Evolutionary conservation across 345 rosid genomes (phyloP).

Genomic region (Murraya paniculata): DNA sequence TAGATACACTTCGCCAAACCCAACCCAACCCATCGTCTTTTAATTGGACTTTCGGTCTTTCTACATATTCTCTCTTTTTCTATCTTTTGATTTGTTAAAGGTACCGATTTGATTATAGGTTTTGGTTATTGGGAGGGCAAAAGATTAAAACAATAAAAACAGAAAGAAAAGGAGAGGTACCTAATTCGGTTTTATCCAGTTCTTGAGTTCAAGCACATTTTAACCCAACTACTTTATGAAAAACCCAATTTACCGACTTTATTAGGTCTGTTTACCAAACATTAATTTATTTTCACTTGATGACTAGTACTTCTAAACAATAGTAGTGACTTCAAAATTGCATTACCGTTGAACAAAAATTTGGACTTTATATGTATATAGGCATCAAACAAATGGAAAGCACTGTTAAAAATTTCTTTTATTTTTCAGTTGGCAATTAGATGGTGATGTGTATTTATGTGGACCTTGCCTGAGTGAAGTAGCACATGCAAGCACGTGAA

Average conservation of each 20-base stretch:
- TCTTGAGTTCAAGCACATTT: too few species aligned
- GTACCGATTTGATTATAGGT: neutral
- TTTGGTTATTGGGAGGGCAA: neutral
- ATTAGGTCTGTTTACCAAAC: neutral
- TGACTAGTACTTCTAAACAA: neutral
- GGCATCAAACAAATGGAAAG: neutral
- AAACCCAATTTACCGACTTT: neutral
- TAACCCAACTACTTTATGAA: neutral
- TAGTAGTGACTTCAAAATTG: neutral
- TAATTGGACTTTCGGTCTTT: neutral
- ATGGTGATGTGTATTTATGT: neutral
- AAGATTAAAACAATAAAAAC: neutral
- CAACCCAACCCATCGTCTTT: neutral
- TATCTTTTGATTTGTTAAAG: neutral
- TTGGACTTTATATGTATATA: too few species aligned
- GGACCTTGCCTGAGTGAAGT: neutral
- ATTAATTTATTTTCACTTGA: neutral
- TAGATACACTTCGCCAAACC: constrained; percentile 13
- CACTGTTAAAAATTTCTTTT: neutral
- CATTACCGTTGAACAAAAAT: neutral
- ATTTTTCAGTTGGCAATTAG: neutral
- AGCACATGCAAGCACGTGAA: constrained; percentile 11
- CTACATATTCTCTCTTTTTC: neutral
- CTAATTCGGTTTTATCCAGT: neutral
- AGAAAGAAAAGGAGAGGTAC: too few species aligned